Base-by-base conservation (phyloP, 768 basidiomycete genomes). In the Calocera viscosa region DNA sequence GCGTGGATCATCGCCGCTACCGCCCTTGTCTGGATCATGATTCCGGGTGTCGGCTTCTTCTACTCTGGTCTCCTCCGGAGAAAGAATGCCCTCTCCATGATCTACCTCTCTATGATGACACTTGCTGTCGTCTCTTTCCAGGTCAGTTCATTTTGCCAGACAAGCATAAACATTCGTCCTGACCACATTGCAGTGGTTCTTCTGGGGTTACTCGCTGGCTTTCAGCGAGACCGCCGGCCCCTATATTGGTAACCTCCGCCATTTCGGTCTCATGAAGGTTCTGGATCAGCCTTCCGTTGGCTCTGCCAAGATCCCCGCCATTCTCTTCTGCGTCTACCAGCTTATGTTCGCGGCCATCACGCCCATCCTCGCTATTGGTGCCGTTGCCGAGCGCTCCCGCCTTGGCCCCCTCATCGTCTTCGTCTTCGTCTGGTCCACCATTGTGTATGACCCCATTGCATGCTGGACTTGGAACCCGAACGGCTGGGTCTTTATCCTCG, bases 401-500 rank as follows among this genome's bases (percentile, higher is more conserved):
- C 82, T 96, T 16, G 88, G 92, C 0, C 95, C 95, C 1, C 77
- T 90, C 40, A 82, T 95, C 69, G 84, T 94, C 66, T 97, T 97
- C 77, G 84, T 93, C 70, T 97, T 97, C 73, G 73, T 85, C 64
- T 98, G 95, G 95, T 81, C 85, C 12, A 90, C 90, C 2, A 72
- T 93, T 67, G 91, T 94, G 17, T 97, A 97, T 76, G 89, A 95
- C 73, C 93, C 94, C 1, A 86, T 98, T 67, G 95, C 92, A 0
- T 92, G 90, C 77, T 96, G 94, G 94, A 90, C 93, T 2, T 98
- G 95, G 95, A 93, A 92, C 72, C 69, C 82, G 38, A 83, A 88
- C 34, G 84, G 86, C 12, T 86, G 85, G 94, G 87, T 89, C 0
- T 86, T 80, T 76, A 74, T 84, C 35, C 80, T 90, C 64, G 94